phyloP scores from a whole-genome alignment of 768 basidiomycete species.

The Gloeophyllum trabeum region DNA sequence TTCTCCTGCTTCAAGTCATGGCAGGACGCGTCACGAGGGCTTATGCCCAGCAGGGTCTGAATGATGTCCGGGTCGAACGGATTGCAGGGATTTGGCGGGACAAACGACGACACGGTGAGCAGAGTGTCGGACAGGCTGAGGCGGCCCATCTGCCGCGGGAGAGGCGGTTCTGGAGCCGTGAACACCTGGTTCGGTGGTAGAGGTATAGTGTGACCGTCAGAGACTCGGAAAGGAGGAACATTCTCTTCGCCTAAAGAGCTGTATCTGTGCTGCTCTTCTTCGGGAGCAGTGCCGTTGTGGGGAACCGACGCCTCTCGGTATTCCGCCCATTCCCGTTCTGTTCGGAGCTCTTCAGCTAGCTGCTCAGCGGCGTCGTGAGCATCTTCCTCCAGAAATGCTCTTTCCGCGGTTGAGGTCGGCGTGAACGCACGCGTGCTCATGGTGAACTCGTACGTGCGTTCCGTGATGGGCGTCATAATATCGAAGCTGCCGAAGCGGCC shows the following conservation, averaged over 20 bases:
- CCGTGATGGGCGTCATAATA: constrained; percentile 97
- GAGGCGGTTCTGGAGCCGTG: neutral
- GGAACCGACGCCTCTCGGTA: constrained; percentile 2
- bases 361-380: constrained; percentile 42
- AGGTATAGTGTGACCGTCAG: neutral
- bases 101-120: constrained; percentile 50
- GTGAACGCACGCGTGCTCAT: constrained; percentile 41
- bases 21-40: constrained; percentile 49
- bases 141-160: constrained; percentile 43
- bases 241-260: neutral
- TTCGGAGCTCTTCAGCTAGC: constrained; percentile 32
- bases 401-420: constrained; percentile 12
- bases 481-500: constrained; percentile 76
- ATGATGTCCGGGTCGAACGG: constrained; percentile 66
- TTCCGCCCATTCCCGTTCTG: constrained; percentile 14
- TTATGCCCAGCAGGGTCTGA: constrained; percentile 48
- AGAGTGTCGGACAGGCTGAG: constrained; percentile 58
- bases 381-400: constrained; percentile 16
- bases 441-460: constrained; percentile 83
- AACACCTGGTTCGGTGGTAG: neutral
- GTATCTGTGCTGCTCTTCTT: neutral
- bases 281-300: neutral
- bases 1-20: constrained; percentile 45
- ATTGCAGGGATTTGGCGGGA: constrained; percentile 80
- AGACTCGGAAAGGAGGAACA: neutral